These are phyloP conservation scores for Marasmius sp. DNA, from an alignment of 1,284 basidiomycete genomes.

Conservation along the genomic window DNA sequence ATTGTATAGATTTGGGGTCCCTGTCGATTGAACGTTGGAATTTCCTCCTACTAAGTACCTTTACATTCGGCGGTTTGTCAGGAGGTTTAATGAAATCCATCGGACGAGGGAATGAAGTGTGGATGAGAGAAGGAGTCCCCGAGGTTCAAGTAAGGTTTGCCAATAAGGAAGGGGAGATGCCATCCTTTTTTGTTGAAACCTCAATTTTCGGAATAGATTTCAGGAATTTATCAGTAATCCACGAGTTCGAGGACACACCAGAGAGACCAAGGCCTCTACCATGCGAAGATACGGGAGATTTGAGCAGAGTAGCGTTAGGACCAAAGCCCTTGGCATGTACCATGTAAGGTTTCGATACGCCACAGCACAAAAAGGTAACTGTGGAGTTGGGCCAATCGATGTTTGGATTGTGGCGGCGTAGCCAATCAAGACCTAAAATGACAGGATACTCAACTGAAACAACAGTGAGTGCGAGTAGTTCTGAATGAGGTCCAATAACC, in stretches of 20 bases:
- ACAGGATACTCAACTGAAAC: too few species aligned
- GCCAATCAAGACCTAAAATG: conserved; percentile 19
- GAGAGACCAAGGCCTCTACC: not conserved
- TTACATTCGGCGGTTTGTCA: too few species aligned
- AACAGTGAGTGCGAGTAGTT: too few species aligned
- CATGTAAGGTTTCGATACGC: not conserved
- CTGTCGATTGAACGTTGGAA: too few species aligned
- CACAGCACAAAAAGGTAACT: conserved; percentile 4
- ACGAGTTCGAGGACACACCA: not conserved
- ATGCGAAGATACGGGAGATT: not conserved
- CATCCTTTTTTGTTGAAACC: too few species aligned
- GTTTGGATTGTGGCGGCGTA: conserved; percentile 12
- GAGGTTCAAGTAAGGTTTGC: too few species aligned
- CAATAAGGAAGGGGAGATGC: too few species aligned
- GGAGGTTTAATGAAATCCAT: too few species aligned
- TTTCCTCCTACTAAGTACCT: too few species aligned
- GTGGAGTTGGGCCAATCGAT: conserved; percentile 10
- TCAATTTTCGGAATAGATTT: not conserved
- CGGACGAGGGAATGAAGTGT: too few species aligned
- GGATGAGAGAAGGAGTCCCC: too few species aligned
- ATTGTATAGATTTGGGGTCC: too few species aligned
- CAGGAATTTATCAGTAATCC: not conserved
- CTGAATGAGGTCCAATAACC: not conserved
- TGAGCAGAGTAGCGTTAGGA: not conserved
- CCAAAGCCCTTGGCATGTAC: conserved; percentile 13